Evolutionary conservation across 495 filamentous ascomycete genomes (phyloP).

Genomic region (Podospora fimiseda): DNA sequence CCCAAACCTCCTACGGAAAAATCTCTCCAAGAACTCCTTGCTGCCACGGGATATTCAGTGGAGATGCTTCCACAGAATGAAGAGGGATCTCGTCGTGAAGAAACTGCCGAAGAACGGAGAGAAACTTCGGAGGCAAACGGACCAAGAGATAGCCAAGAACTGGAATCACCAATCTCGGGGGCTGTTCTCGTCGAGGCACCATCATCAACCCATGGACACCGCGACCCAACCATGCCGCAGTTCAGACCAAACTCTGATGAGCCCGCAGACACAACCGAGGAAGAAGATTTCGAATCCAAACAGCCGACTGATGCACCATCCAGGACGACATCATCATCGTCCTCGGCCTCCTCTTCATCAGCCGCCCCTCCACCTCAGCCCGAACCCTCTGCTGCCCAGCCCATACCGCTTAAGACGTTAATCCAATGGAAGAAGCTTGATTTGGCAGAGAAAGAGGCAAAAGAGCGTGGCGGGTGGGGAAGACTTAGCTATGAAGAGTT

Average conservation of each 20-base stretch:
- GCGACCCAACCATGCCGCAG: slow-evolving; percentile 67
- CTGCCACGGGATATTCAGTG: slow-evolving; percentile 45
- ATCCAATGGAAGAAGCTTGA: slow-evolving; percentile 53
- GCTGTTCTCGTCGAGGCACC: background rate
- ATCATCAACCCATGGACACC: slow-evolving; percentile 19
- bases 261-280: background rate
- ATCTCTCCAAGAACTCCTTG: slow-evolving; percentile 45
- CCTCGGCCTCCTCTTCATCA: background rate
- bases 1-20: slow-evolving; percentile 22
- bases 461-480: slow-evolving; percentile 64
- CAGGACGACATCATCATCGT: background rate
- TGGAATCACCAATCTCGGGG: background rate
- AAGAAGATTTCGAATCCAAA: no score
- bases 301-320: background rate
- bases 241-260: slow-evolving; percentile 38
- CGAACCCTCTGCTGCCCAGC: slow-evolving; percentile 21
- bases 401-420: slow-evolving; percentile 29
- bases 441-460: slow-evolving; percentile 56
- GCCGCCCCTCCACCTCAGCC: slow-evolving; percentile 13
- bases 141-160: background rate
- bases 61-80: slow-evolving; percentile 5
- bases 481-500: slow-evolving; percentile 68
- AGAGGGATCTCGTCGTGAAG: background rate
- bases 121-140: slow-evolving; percentile 17
- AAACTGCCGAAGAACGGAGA: slow-evolving; percentile 9